Evolutionary conservation across 768 basidiomycete species (phyloP).

Genomic region (Paxillus ammoniavirescens): DNA sequence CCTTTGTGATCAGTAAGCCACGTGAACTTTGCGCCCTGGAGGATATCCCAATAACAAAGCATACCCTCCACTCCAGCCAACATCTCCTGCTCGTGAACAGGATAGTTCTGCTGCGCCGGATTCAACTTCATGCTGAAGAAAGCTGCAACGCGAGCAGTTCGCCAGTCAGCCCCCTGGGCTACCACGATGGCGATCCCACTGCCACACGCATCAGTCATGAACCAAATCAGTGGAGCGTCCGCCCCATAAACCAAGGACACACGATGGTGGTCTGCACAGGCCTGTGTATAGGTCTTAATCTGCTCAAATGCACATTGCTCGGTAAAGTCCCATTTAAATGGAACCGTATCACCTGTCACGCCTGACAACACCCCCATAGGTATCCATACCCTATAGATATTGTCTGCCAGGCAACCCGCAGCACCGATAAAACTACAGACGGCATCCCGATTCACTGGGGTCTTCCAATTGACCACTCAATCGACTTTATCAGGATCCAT

Average conservation of each 20-base stretch:
- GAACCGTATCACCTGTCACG: no score
- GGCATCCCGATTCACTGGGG: not conserved
- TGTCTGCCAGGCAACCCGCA: not conserved
- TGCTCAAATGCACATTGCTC: not conserved
- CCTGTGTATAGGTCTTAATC: not conserved
- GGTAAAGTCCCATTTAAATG: not conserved
- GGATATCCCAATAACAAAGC: no score
- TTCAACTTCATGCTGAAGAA: constrained; percentile 28
- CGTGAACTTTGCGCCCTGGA: no score
- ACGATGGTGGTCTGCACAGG: not conserved
- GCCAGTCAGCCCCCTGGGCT: not conserved
- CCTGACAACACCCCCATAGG: not conserved
- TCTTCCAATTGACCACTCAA: constrained; percentile 18
- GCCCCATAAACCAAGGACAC: no score
- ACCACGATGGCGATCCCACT: not conserved
- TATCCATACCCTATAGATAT: not conserved
- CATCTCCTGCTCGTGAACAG: no score
- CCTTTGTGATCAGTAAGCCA: no score
- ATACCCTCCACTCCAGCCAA: no score
- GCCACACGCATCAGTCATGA: not conserved
- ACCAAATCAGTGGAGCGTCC: not conserved
- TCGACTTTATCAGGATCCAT: constrained; percentile 47
- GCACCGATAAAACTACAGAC: not conserved
- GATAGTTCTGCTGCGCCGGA: constrained; percentile 38
- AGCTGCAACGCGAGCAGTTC: not conserved